Percentiles rank a stretch among this genome's conserved stretches.
Conservation (phyloP, 192 early-diverging fungal species). For the Powellomyces hirtus region DNA sequence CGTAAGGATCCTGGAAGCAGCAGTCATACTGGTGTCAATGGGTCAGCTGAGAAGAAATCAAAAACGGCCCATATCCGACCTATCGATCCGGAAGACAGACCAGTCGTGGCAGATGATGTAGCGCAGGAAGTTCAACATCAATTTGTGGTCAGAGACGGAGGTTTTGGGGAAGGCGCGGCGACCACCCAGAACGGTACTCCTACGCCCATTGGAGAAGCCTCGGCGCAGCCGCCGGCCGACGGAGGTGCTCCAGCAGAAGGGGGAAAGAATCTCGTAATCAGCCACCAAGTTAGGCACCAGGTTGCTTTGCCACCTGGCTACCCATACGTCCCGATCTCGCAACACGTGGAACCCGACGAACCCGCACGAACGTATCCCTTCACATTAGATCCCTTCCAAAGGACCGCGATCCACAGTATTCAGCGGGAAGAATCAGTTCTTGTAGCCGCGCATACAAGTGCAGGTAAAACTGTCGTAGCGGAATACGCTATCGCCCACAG, state of each 20-base stretch:
- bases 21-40: neutral
- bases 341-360: constrained; percentile 74
- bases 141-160: neutral
- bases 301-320: constrained; percentile 88
- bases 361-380: constrained; percentile 90
- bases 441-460: constrained; percentile 93
- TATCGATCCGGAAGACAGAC: neutral
- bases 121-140: constrained; percentile 20
- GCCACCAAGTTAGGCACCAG: constrained; percentile 81
- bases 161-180: neutral
- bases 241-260: neutral
- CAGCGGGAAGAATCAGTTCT: constrained; percentile 91
- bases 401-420: constrained; percentile 82
- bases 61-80: neutral
- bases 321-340: constrained; percentile 79
- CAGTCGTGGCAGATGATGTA: constrained; percentile 25
- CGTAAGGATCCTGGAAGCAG: constrained; percentile 1
- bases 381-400: constrained; percentile 94
- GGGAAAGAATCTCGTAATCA: constrained; percentile 13
- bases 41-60: constrained; percentile 1
- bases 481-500: constrained; percentile 96
- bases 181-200: neutral
- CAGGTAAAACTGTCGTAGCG: constrained; percentile 98
- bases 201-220: neutral
- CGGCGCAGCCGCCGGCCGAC: constrained; percentile 7